A percentile compares a stretch with the other conserved stretches of the same genome.
These are phyloP conservation scores for Fraxinus angustifolia DNA, from an alignment of 305 asterid genomes.

Conservation along the genomic window DNA sequence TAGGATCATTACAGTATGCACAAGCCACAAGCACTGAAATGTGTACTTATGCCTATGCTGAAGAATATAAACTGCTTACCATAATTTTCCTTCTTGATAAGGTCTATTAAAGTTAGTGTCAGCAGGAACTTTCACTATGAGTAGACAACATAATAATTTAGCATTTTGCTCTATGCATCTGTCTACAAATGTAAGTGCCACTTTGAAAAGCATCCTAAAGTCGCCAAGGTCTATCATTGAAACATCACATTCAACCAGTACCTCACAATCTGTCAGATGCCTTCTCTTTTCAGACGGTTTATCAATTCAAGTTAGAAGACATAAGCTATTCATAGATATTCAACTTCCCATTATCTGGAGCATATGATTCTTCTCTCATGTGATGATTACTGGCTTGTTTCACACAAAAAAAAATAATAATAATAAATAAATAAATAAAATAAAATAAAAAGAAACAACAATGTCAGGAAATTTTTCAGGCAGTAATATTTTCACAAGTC, in stretches of 20 bases:
- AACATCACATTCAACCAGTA: neutral
- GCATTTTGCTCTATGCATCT: neutral
- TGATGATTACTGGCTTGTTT: neutral
- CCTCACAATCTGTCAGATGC: slow-evolving; percentile 1
- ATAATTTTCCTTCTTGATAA: neutral
- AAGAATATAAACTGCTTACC: neutral
- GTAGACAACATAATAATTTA: neutral
- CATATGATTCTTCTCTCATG: neutral
- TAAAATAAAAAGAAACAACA: neutral
- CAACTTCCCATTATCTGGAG: neutral
- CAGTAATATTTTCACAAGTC: neutral
- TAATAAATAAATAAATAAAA: no score
- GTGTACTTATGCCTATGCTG: neutral
- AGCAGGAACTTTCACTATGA: neutral
- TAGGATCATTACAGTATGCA: slow-evolving; percentile 7
- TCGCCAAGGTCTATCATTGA: neutral
- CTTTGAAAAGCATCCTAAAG: neutral
- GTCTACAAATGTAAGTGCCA: neutral
- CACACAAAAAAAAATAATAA: neutral
- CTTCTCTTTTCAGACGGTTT: neutral
- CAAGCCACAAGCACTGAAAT: neutral
- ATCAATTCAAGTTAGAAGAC: neutral
- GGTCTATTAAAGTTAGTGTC: neutral
- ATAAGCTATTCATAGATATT: neutral
- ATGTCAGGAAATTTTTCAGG: slow-evolving; percentile 1